These are phyloP conservation scores for Limnanthes douglasii DNA, from an alignment of 345 rosid genomes.

Conservation along the genomic window DNA sequence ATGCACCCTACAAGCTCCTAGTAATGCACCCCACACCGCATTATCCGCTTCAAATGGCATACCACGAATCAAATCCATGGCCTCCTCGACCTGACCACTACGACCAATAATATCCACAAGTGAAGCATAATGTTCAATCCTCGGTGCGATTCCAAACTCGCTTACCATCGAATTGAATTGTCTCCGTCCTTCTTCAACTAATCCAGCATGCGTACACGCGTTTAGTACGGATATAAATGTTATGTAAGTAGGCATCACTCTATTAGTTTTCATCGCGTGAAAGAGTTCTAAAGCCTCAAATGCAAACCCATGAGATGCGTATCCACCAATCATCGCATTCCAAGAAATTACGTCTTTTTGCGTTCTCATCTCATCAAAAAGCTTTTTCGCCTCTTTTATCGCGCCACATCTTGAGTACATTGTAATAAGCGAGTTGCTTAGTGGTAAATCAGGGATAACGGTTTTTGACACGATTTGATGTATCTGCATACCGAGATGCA, in stretches of 20 bases:
- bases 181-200: conserved; percentile 38
- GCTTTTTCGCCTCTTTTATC: conserved; percentile 25
- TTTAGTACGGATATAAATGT: conserved; percentile 53
- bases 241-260: conserved; percentile 41
- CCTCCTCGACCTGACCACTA: conserved; percentile 45
- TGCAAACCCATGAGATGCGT: conserved; percentile 53
- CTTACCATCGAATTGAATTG: conserved; percentile 36
- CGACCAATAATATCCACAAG: conserved; percentile 41
- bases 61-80: conserved; percentile 30
- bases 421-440: conserved; percentile 48
- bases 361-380: conserved; percentile 30
- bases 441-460: conserved; percentile 35
- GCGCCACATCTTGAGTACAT: conserved; percentile 65
- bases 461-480: conserved; percentile 45
- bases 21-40: conserved; percentile 70
- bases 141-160: conserved; percentile 36
- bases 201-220: conserved; percentile 58
- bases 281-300: conserved; percentile 40
- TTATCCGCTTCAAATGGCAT: conserved; percentile 55
- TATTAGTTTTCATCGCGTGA: conserved; percentile 25
- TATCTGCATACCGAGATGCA: conserved; percentile 47
- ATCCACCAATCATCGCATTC: conserved; percentile 87
- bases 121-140: conserved; percentile 49
- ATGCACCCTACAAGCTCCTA: conserved; percentile 50
- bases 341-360: conserved; percentile 52